A percentile compares a stretch with the other conserved stretches of the same genome.
Evolutionary conservation across 495 filamentous ascomycete genomes (phyloP).

Genomic region (Tuber umbilicatum): DNA sequence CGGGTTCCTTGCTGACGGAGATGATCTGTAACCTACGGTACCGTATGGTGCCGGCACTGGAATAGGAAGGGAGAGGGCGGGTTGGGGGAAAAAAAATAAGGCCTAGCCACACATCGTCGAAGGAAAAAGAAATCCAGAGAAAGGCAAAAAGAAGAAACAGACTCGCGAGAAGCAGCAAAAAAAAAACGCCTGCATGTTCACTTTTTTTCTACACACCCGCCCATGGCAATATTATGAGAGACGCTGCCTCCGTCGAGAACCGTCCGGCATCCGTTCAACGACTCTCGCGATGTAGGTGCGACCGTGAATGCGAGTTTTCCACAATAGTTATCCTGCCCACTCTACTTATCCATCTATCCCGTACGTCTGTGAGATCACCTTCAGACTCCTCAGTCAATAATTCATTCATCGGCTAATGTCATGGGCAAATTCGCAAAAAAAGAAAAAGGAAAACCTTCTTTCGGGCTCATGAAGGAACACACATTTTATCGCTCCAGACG

Average conservation of each 20-base stretch:
- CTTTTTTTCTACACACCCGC: background rate
- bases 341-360: background rate
- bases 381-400: background rate
- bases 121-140: background rate
- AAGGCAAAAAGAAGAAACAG: background rate
- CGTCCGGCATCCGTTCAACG: constrained; percentile 54
- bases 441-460: background rate
- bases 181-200: background rate
- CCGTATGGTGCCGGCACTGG: too few relatives aligned
- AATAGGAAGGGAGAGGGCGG: background rate
- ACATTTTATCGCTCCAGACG: constrained; percentile 67
- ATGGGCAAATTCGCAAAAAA: background rate
- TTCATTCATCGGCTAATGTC: background rate
- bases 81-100: too few relatives aligned
- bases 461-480: constrained; percentile 61
- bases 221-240: background rate
- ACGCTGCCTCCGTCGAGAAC: background rate
- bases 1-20: background rate
- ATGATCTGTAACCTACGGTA: background rate
- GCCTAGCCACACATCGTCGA: background rate
- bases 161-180: background rate
- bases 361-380: background rate
- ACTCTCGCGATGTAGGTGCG: constrained; percentile 79
- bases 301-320: constrained; percentile 58
- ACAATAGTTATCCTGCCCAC: constrained; percentile 46